Evolutionary conservation across 306 rosid species (phyloP).

Genomic region (Comarum palustre): DNA sequence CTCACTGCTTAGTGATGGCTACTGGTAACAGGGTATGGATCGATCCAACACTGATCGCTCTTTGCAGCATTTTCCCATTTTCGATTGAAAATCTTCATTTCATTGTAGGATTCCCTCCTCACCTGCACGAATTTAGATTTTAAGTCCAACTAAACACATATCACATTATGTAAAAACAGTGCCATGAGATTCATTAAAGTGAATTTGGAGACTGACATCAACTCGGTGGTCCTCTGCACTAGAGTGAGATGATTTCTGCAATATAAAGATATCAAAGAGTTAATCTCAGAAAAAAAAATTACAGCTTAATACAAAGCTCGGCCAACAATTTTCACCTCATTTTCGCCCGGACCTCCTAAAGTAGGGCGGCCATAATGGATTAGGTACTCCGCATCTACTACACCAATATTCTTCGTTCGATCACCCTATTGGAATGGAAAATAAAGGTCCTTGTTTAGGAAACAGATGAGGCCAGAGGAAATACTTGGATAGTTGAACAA

Average conservation of each 20-base stretch:
- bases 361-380: conserved; percentile 79
- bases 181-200: neutral
- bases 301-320: neutral
- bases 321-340: conserved; percentile 30
- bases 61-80: conserved; percentile 43
- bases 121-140: conserved; percentile 30
- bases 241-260: conserved; percentile 48
- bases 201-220: conserved; percentile 50
- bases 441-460: neutral
- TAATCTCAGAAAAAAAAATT: neutral
- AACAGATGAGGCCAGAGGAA: neutral
- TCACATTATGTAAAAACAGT: neutral
- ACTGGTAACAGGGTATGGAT: conserved; percentile 23
- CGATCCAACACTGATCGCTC: conserved; percentile 46
- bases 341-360: conserved; percentile 64
- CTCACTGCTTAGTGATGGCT: neutral
- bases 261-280: neutral
- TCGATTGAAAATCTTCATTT: conserved; percentile 34
- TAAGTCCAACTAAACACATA: neutral
- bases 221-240: conserved; percentile 48
- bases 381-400: conserved; percentile 86
- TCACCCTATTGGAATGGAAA: conserved; percentile 53
- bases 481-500: neutral
- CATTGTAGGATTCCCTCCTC: conserved; percentile 48
- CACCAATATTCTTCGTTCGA: conserved; percentile 74